Evolutionary conservation across 2,329 filamentous ascomycete genomes (phyloP), one percentile per base, ranked within the genome.

Genomic region (Pestalotiopsis sp.): DNA sequence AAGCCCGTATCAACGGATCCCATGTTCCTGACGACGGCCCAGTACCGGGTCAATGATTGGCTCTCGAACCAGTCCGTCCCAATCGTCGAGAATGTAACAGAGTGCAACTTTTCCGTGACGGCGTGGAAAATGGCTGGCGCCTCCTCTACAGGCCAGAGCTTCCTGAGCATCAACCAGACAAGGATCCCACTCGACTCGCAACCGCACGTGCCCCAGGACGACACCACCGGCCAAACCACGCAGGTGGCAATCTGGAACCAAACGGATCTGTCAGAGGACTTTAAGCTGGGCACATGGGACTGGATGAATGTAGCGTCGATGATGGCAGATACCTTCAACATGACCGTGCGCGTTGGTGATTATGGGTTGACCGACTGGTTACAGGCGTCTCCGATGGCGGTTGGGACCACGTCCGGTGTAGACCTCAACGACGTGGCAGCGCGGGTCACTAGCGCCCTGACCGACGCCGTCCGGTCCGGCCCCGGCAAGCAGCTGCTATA

Each of bases 391-490:
- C 56, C 56, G 20, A 20, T 58, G 20, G n/a, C 25, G 17, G 4
- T n/a, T 14, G 41, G 17, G 14, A 17, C 12, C 17, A 23, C 56
- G 17, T 27, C 20, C 17, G 56, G 20, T 4, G 45, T 17, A 17
- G 45, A 52, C 45, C 14, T 52, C 14, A 52, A 17, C 13, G 11
- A 70, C 70, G 68, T 62, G 62, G 5, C 31, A 65, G 25, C 45
- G 25, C 56, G 20, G 12, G 13, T 58, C 9, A 58, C 56, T 4
- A 13, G 9, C 14, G 72, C 69, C 66, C 72, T 72, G 71, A 73
- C 72, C 23, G 56, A 71, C 40, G 65, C 72, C 31, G 69, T 70
- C 5, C 41, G 64, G 11, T 27, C 64, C 5, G 64, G 45, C 12
- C n/a, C 20, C n/a, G 52, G 56, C 49, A 25, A 9, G 31, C 20